Evolutionary conservation across 306 rosid species (phyloP).

Genomic region (Leucaena leucocephala): DNA sequence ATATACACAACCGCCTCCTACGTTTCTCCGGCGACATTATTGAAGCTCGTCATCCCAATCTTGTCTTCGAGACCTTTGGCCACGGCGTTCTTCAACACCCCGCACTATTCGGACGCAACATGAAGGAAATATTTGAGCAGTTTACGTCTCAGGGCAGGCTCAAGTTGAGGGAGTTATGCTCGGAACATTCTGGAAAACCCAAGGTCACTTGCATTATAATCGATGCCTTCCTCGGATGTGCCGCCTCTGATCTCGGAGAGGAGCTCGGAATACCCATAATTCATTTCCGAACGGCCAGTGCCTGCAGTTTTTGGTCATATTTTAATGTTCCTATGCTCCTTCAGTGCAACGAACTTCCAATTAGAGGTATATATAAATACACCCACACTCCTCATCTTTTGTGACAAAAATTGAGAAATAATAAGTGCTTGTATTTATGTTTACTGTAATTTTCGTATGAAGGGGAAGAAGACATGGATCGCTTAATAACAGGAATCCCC

Average conservation of each 20-base stretch:
- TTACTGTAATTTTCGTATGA: neutral
- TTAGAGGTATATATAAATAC: conserved; percentile 30
- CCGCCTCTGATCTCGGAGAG: conserved; percentile 30
- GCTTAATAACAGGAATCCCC: conserved; percentile 28
- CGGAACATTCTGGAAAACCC: neutral
- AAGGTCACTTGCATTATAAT: conserved; percentile 44
- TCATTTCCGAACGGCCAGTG: conserved; percentile 48
- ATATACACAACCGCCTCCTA: neutral
- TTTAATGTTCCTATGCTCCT: conserved; percentile 39
- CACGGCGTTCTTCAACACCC: neutral
- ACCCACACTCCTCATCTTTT: too few species aligned
- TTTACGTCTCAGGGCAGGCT: neutral
- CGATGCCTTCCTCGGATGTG: conserved; percentile 41
- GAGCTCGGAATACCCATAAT: conserved; percentile 43
- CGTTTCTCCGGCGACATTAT: neutral
- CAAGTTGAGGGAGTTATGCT: conserved; percentile 28
- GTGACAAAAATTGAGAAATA: too few species aligned
- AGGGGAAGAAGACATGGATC: conserved; percentile 62
- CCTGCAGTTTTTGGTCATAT: conserved; percentile 51
- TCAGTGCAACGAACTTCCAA: conserved; percentile 49
- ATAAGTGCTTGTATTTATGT: too few species aligned
- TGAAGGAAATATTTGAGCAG: neutral
- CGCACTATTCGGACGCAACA: neutral
- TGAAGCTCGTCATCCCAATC: neutral
- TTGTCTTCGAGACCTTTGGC: neutral